phyloP scores from a whole-genome alignment of 495 filamentous ascomycete genomes.

The Penicillium parvum region DNA sequence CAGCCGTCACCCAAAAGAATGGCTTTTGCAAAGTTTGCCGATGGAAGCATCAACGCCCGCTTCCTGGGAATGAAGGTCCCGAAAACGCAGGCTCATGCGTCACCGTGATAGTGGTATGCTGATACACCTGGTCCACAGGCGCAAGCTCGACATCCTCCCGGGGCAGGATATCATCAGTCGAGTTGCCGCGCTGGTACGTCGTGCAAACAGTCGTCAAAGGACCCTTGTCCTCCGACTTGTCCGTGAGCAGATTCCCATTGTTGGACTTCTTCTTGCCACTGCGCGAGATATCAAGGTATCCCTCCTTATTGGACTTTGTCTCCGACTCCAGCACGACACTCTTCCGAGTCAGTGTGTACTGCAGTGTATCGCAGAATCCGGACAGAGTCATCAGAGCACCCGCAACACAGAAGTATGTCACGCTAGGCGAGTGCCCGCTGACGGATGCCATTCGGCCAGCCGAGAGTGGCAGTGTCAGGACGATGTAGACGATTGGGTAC shows the following conservation, averaged over 20 bases:
- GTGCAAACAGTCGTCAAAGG: slow-evolving; percentile 14
- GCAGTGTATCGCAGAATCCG: slow-evolving; percentile 61
- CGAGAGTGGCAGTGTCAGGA: slow-evolving; percentile 60
- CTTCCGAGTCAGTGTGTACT: slow-evolving; percentile 58
- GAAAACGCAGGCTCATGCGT: too few species aligned
- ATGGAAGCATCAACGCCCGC: too few species aligned
- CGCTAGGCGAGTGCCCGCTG: slow-evolving; percentile 44
- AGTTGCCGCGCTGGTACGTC: too few species aligned
- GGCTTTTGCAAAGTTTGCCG: too few species aligned
- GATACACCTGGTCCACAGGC: too few species aligned
- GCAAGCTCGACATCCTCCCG: too few species aligned
- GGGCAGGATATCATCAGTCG: too few species aligned
- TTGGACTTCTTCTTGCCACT: slow-evolving; percentile 8
- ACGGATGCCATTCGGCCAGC: slow-evolving; percentile 58
- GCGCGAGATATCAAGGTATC: slow-evolving; percentile 10
- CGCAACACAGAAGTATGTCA: slow-evolving; percentile 58
- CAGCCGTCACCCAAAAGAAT: too few species aligned
- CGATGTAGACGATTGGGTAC: slow-evolving; percentile 63
- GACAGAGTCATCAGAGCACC: slow-evolving; percentile 61
- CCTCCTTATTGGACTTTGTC: slow-evolving; percentile 15
- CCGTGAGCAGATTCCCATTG: slow-evolving; percentile 2
- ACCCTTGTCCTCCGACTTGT: slow-evolving; percentile 10
- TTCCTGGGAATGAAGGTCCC: too few species aligned
- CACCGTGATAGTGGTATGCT: too few species aligned
- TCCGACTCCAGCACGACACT: slow-evolving; percentile 28